Evolutionary conservation across 2,329 filamentous ascomycete species (phyloP).

Genomic region (Pseudogymnoascus sp.): DNA sequence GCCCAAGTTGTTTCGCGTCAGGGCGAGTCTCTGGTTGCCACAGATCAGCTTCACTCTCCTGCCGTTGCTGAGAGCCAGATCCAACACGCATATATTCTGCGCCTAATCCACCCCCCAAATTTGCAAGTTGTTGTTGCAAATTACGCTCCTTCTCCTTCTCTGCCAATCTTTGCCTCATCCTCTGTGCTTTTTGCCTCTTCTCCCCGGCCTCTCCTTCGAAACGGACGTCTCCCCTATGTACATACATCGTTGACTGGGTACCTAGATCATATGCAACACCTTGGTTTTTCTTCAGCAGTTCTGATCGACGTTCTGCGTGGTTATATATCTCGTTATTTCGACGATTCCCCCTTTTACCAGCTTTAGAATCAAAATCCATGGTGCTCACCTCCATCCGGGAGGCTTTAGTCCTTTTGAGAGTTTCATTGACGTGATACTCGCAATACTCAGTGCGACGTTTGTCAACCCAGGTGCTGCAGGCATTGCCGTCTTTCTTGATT

Average conservation of each 20-base stretch:
- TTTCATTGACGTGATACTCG: slow-evolving; percentile 82
- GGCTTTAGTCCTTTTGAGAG: slow-evolving; percentile 59
- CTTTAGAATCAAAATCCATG: slow-evolving; percentile 40
- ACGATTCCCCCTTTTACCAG: slow-evolving; percentile 10
- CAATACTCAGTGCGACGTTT: slow-evolving; percentile 81
- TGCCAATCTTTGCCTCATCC: slow-evolving; percentile 54
- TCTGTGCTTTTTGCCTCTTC: slow-evolving; percentile 54
- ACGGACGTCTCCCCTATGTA: slow-evolving; percentile 26
- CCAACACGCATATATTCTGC: slow-evolving; percentile 55
- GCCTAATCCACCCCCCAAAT: slow-evolving; percentile 56
- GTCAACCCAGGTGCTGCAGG: slow-evolving; percentile 80
- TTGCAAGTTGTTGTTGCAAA: slow-evolving; percentile 58
- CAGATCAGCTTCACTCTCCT: slow-evolving; percentile 7
- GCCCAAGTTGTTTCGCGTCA: slow-evolving; percentile 38
- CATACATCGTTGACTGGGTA: slow-evolving; percentile 49
- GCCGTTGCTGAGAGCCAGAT: slow-evolving; percentile 9
- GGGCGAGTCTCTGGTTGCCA: slow-evolving; percentile 24
- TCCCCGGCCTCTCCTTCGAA: slow-evolving; percentile 42
- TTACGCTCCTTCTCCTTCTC: slow-evolving; percentile 64
- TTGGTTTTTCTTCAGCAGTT: slow-evolving; percentile 26
- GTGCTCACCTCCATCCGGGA: slow-evolving; percentile 72
- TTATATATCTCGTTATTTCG: slow-evolving; percentile 16
- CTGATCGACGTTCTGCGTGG: slow-evolving; percentile 19
- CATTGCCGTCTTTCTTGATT: slow-evolving; percentile 72
- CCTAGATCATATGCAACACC: slow-evolving; percentile 45